These are phyloP conservation scores for Caryocar brasiliense DNA, from an alignment of 441 rosid species.

Conservation along the genomic window DNA sequence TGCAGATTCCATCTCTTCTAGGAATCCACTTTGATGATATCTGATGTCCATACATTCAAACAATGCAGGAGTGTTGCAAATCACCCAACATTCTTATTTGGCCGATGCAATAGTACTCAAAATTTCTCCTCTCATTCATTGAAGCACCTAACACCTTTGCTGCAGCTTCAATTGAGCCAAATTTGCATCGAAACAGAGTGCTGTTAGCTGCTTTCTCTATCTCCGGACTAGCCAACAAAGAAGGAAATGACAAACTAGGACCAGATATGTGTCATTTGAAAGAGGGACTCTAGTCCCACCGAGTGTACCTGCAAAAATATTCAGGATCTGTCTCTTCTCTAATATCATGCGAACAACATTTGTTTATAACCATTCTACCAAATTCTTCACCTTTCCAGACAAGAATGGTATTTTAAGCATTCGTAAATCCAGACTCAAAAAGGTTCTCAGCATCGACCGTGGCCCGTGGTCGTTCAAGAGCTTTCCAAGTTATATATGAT, in stretches of 20 bases:
- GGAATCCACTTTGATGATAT: constrained; percentile 63
- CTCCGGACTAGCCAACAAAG: constrained; percentile 27
- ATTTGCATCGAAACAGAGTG: constrained; percentile 47
- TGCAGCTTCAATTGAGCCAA: constrained; percentile 64
- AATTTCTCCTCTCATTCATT: constrained; percentile 50
- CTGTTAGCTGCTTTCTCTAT: constrained; percentile 50
- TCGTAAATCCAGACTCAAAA: too few relatives aligned
- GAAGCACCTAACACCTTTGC: constrained; percentile 55
- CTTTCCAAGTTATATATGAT: constrained; percentile 38
- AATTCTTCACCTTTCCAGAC: constrained; percentile 46
- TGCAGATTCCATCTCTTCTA: constrained; percentile 61
- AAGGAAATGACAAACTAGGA: neutral
- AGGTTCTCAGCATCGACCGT: too few relatives aligned
- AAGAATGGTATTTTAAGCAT: constrained; percentile 83
- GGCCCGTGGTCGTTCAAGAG: too few relatives aligned
- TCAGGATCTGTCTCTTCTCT: constrained; percentile 83
- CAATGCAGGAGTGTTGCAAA: constrained; percentile 70
- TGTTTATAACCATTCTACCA: constrained; percentile 84
- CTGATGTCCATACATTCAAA: constrained; percentile 82
- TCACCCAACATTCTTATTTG: constrained; percentile 78
- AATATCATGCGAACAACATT: constrained; percentile 80
- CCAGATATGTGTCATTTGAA: too few relatives aligned
- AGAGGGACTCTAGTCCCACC: too few relatives aligned
- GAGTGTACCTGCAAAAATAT: constrained; percentile 78
- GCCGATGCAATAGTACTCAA: constrained; percentile 76